These are phyloP conservation scores for Skeletonema grethae DNA, from an alignment of 108 stramenopile genomes.

Conservation along the genomic window DNA sequence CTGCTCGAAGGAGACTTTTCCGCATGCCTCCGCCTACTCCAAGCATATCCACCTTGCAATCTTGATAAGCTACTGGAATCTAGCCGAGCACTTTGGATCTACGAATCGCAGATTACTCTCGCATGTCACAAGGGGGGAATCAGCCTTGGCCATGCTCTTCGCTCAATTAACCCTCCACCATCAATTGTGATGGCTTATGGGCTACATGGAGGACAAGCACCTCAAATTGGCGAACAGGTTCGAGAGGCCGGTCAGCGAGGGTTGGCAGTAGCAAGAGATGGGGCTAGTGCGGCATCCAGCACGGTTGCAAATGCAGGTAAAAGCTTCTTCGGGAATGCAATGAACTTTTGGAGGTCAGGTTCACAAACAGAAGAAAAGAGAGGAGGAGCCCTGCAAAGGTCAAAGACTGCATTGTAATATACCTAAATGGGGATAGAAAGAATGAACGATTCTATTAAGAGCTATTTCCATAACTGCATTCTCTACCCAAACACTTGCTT, in stretches of 20 bases:
- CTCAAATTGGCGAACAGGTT: conserved; percentile 42
- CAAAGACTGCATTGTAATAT: conserved; percentile 17
- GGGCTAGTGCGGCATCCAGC: conserved; percentile 46
- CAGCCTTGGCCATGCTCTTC: conserved; percentile 65
- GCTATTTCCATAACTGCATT: background rate
- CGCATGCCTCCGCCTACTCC: conserved; percentile 69
- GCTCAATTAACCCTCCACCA: conserved; percentile 69
- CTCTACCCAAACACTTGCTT: background rate
- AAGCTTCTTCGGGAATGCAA: conserved; percentile 48
- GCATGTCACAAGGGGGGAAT: conserved; percentile 83
- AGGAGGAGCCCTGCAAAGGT: conserved; percentile 8
- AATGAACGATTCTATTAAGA: background rate
- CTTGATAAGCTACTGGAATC: conserved; percentile 76
- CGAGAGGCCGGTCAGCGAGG: conserved; percentile 44
- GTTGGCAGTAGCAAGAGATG: conserved; percentile 42
- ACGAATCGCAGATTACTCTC: conserved; percentile 81
- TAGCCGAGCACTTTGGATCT: conserved; percentile 79
- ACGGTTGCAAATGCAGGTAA: conserved; percentile 47
- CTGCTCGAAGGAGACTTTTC: conserved; percentile 83
- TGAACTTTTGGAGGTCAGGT: conserved; percentile 41
- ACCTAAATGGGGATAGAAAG: background rate
- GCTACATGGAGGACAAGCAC: conserved; percentile 59
- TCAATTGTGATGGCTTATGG: conserved; percentile 85
- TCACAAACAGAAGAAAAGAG: background rate
- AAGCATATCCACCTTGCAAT: conserved; percentile 75